These are phyloP conservation scores for Phyllosticta citrichinensis DNA, from an alignment of 2,329 filamentous ascomycete species.

Conservation along the genomic window DNA sequence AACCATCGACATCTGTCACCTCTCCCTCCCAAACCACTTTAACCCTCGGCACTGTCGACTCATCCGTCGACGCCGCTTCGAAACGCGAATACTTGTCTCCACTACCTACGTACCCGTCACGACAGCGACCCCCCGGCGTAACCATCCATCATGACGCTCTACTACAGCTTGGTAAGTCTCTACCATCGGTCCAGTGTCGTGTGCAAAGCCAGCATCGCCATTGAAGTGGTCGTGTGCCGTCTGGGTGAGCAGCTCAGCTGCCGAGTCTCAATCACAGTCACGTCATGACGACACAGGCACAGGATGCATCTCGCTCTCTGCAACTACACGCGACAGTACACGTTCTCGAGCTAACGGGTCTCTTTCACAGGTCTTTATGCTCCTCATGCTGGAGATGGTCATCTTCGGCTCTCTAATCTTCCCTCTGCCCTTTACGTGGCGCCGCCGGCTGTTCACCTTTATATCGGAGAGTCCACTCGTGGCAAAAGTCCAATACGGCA, in stretches of 20 bases:
- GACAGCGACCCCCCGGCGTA: background rate
- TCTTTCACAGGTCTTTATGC: constrained; percentile 60
- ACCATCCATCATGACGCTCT: constrained; percentile 52
- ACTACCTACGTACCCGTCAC: background rate
- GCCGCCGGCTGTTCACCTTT: constrained; percentile 87
- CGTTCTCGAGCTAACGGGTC: background rate
- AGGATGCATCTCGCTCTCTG: constrained; percentile 10
- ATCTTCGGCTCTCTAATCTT: constrained; percentile 73
- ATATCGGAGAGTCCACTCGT: constrained; percentile 80
- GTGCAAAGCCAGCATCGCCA: background rate
- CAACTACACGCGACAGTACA: background rate
- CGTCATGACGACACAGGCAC: background rate
- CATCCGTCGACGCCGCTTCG: background rate
- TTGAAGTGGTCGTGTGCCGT: background rate
- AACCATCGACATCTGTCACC: background rate
- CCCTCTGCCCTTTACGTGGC: constrained; percentile 77
- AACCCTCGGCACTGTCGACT: background rate
- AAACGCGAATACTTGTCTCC: constrained; percentile 18
- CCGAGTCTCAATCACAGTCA: constrained; percentile 15
- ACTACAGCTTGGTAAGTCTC: constrained; percentile 54
- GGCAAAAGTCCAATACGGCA: constrained; percentile 90
- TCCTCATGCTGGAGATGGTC: constrained; percentile 73
- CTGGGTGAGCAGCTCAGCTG: background rate
- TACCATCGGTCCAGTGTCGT: constrained; percentile 16
- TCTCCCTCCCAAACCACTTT: background rate